Conservation (phyloP, 257 asterid species). For the Parsonsia alboflavescens region DNA sequence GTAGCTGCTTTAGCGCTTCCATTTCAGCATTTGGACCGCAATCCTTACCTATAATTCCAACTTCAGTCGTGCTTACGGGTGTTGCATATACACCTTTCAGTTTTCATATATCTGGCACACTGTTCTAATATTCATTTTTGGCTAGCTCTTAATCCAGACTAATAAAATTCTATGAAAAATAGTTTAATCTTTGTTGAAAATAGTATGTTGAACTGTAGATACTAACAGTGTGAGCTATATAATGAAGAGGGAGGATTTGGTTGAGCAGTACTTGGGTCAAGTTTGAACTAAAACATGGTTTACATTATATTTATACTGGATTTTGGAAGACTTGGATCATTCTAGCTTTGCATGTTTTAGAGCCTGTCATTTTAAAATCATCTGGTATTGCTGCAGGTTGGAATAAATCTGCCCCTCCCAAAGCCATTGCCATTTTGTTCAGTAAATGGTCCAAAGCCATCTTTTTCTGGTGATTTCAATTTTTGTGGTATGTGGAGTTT, state of each 20-base stretch:
- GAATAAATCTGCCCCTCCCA: slow-evolving; percentile 36
- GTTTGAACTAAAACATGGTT: neutral
- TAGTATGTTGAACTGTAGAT: neutral
- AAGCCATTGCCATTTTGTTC: slow-evolving; percentile 30
- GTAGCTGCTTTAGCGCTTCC: neutral
- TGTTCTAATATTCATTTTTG: neutral
- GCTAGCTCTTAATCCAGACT: neutral
- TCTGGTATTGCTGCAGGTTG: slow-evolving; percentile 28
- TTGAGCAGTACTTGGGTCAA: neutral
- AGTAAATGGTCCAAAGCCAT: slow-evolving; percentile 26
- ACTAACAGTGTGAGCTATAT: no score
- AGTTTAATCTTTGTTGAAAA: neutral
- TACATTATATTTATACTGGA: neutral
- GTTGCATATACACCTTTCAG: neutral
- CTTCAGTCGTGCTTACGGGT: neutral
- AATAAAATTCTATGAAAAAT: neutral
- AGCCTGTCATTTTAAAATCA: neutral
- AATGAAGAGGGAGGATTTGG: neutral
- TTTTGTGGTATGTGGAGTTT: slow-evolving; percentile 30
- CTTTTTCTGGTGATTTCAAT: slow-evolving; percentile 37
- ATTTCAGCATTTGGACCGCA: neutral
- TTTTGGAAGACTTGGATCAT: neutral
- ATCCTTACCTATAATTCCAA: neutral
- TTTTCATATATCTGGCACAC: neutral
- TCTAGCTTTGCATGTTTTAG: slow-evolving; percentile 2